These are phyloP conservation scores for Ananas comosus DNA, from an alignment of 176 grass and related monocot species.

Conservation along the genomic window DNA sequence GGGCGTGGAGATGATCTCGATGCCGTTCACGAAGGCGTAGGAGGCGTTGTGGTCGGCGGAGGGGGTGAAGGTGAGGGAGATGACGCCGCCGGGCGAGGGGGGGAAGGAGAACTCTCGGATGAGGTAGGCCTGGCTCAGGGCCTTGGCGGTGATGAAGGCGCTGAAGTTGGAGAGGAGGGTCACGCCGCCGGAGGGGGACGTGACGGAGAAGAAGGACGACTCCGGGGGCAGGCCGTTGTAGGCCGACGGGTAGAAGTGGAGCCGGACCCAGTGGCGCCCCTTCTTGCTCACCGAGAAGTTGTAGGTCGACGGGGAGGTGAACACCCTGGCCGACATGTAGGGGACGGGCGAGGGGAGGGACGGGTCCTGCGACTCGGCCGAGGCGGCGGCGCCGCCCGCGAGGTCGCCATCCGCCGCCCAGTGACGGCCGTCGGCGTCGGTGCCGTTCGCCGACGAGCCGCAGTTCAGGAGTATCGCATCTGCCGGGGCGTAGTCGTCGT, in stretches of 20 bases:
- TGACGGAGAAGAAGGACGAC: slow-evolving; percentile 54
- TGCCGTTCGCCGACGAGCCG: slow-evolving; percentile 37
- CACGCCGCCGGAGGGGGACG: slow-evolving; percentile 28
- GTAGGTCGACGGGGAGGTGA: slow-evolving; percentile 44
- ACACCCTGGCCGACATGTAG: slow-evolving; percentile 69
- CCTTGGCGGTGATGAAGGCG: slow-evolving; percentile 44
- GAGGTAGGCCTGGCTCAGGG: slow-evolving; percentile 53
- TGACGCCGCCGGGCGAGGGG: slow-evolving; percentile 25
- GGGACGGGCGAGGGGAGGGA: slow-evolving; percentile 53
- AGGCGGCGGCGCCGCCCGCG: slow-evolving; percentile 26
- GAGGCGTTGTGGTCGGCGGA: slow-evolving; percentile 36
- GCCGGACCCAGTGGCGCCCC: slow-evolving; percentile 64
- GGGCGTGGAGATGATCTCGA: slow-evolving; percentile 74
- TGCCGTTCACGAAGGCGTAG: slow-evolving; percentile 75
- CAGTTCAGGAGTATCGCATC: slow-evolving; percentile 51
- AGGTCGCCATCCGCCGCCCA: slow-evolving; percentile 55
- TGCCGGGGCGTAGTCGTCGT: slow-evolving; percentile 27
- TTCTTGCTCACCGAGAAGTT: slow-evolving; percentile 45
- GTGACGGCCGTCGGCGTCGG: slow-evolving; percentile 46
- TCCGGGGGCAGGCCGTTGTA: slow-evolving; percentile 44
- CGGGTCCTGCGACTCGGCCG: slow-evolving; percentile 34
- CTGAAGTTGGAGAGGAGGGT: slow-evolving; percentile 80
- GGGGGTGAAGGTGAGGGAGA: slow-evolving; percentile 52
- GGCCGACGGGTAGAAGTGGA: slow-evolving; percentile 74
- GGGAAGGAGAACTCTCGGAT: slow-evolving; percentile 62